These are phyloP conservation scores for Vachellia collinsii DNA, from an alignment of 306 rosid genomes.

Conservation along the genomic window DNA sequence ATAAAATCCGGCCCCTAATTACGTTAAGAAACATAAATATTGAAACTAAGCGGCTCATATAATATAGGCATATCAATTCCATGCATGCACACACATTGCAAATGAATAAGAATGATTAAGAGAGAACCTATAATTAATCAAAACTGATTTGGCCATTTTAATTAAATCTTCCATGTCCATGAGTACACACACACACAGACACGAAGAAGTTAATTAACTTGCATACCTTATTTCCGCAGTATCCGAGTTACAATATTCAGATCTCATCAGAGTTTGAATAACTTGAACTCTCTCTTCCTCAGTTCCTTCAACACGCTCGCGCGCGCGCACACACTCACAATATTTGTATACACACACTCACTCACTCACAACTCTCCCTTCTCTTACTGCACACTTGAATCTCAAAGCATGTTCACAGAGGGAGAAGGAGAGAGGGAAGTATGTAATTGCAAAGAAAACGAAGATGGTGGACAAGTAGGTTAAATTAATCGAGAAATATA, in stretches of 20 bases:
- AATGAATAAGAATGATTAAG: background rate
- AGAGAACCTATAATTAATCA: background rate
- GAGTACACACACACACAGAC: background rate
- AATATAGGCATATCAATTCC: background rate
- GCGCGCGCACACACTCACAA: background rate
- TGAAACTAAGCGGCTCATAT: background rate
- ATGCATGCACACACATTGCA: background rate
- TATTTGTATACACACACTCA: background rate
- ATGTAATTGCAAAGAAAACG: background rate
- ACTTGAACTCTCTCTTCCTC: background rate
- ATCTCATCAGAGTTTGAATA: background rate
- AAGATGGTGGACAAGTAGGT: background rate
- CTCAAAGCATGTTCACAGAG: background rate
- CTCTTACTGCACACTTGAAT: background rate
- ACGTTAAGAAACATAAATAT: background rate
- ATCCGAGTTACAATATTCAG: background rate
- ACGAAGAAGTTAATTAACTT: background rate
- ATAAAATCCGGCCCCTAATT: background rate
- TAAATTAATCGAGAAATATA: background rate
- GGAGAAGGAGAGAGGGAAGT: background rate
- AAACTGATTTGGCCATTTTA: background rate
- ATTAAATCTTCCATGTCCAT: background rate
- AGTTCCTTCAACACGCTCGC: background rate
- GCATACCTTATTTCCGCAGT: background rate
- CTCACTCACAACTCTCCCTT: background rate